These are phyloP conservation scores for Teunomyces stri DNA, from an alignment of 805 yeast species.

Conservation along the genomic window DNA sequence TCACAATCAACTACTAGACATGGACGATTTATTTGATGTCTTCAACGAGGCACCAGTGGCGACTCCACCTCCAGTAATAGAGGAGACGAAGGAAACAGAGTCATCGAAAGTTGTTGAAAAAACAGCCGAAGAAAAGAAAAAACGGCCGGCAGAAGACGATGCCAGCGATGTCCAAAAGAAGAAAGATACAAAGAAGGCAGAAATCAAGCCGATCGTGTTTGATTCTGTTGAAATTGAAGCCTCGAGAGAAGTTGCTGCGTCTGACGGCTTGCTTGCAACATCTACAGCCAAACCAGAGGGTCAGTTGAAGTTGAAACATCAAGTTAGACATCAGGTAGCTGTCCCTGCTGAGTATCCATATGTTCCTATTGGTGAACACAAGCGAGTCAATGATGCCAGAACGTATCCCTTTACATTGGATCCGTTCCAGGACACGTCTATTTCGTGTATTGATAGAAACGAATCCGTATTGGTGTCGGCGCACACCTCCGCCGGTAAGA, in stretches of 20 bases:
- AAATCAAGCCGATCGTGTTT: conserved; percentile 70
- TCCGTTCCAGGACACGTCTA: conserved; percentile 96
- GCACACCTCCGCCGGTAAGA: conserved; percentile 96
- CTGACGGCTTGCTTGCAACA: conserved; percentile 59
- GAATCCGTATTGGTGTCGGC: conserved; percentile 97
- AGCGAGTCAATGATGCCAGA: conserved; percentile 74
- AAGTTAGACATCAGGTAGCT: conserved; percentile 97
- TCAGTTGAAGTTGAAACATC: conserved; percentile 75
- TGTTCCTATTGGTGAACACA: conserved; percentile 84
- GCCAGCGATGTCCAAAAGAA: conserved; percentile 7
- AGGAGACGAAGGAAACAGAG: conserved; percentile 15
- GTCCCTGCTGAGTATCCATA: conserved; percentile 90
- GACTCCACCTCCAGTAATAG: conserved; percentile 24
- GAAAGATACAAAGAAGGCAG: conserved; percentile 23
- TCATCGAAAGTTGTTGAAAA: conserved; percentile 24
- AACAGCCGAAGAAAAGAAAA: conserved; percentile 19
- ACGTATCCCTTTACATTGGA: conserved; percentile 90
- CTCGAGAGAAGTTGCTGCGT: conserved; percentile 80
- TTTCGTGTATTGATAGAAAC: conserved; percentile 90
- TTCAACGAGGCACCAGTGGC: conserved; percentile 54
- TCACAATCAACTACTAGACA: conserved; percentile 22
- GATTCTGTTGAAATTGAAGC: conserved; percentile 89
- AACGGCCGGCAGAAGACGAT: conserved; percentile 7
- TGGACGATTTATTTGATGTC: conserved; percentile 61
- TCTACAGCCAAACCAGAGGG: conserved; percentile 26